Base-by-base conservation (phyloP, 2,329 filamentous ascomycete species). In the Alternaria ethzedia region DNA sequence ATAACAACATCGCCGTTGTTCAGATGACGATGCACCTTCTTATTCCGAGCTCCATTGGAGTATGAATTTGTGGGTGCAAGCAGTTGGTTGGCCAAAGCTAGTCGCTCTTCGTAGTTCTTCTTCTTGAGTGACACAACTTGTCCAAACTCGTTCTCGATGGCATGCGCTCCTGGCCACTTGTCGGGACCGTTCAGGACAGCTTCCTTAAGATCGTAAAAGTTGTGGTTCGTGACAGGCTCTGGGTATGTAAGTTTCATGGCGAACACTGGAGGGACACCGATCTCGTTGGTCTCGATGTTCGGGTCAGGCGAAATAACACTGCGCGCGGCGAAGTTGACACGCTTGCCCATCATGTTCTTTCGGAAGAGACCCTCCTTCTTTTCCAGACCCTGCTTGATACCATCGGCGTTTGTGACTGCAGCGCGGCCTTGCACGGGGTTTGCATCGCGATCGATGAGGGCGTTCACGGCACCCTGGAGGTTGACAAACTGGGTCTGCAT, bases 271-370 rank as follows among this genome's bases (percentile, higher is more conserved):
- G 96, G 96, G 3, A 99, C 95, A 79, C 96, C 96, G 70, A 99
- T 98, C 82, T 99, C 96, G 79, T 97, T 98, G 17, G 96, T 98
- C 80, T 99, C 96, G 74, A 99, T 97, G 76, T 98, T 99, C 3
- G 96, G 96, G 77, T 99, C 96, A 0, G 96, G 96, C 10, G 95
- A 98, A 72, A 99, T 99, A 79, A 99, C 96, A 86, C 92, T 97
- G 79, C 96, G 91, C 41, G 96, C 96, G 54, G 96, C 96, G 79
- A 96, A 98, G 80, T 99, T 98, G 82, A 99, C 96, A 84, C 96
- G 94, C 85, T 99, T 99, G 65, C 96, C 96, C 96, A 99, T 99
- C 96, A 99, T 98, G 82, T 99, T 97, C 85, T 97, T 98, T 73
- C 96, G 88, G 85, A 99, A 99, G 28, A 99, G 86, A 69, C 96